Evolutionary conservation across 345 rosid species (phyloP).

Genomic region (Rhizophora mangle): DNA sequence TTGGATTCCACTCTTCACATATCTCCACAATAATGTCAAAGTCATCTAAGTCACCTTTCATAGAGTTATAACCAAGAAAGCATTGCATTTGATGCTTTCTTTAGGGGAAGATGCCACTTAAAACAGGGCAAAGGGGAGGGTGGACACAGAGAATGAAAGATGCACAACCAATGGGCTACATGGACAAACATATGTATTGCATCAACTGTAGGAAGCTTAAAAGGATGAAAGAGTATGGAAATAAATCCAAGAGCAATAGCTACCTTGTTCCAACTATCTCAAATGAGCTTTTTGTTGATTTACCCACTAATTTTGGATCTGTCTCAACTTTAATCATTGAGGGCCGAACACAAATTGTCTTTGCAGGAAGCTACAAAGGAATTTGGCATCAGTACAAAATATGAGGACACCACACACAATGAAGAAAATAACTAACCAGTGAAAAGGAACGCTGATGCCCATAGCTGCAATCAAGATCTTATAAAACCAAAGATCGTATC

Average conservation of each 20-base stretch:
- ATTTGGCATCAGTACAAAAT: neutral
- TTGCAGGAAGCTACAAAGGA: slow-evolving; percentile 40
- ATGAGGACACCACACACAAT: neutral
- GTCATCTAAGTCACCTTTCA: too few species aligned
- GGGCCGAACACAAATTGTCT: slow-evolving; percentile 49
- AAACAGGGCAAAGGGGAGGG: too few species aligned
- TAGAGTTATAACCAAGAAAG: too few species aligned
- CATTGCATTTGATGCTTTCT: neutral
- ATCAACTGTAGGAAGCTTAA: neutral
- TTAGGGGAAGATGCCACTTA: neutral
- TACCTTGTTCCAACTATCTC: slow-evolving; percentile 79
- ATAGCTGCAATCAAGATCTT: neutral
- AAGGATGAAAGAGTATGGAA: neutral
- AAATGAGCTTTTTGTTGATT: slow-evolving; percentile 37
- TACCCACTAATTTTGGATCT: slow-evolving; percentile 29
- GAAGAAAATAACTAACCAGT: neutral
- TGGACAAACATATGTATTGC: too few species aligned
- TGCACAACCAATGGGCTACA: too few species aligned
- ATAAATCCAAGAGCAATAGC: neutral
- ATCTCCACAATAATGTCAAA: too few species aligned
- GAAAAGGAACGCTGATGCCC: neutral
- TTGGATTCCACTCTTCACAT: too few species aligned
- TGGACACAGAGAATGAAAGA: too few species aligned
- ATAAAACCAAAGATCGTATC: neutral
- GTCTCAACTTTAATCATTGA: slow-evolving; percentile 68